These are phyloP conservation scores for Trichoderma sp. DNA, from an alignment of 2,329 filamentous ascomycete species.

Conservation along the genomic window DNA sequence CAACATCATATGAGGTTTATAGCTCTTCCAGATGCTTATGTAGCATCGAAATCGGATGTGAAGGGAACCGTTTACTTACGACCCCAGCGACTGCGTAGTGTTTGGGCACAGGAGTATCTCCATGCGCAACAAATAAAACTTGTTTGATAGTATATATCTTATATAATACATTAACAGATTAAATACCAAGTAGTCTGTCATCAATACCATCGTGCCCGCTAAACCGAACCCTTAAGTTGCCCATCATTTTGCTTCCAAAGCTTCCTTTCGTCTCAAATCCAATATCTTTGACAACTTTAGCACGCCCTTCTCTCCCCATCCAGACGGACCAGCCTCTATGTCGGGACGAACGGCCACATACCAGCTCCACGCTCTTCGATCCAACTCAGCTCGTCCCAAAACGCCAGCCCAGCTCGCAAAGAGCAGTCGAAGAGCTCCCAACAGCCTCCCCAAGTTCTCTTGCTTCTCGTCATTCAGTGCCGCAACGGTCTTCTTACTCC, in stretches of 20 bases:
- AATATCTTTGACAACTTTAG: constrained; percentile 69
- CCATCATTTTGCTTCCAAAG: background rate
- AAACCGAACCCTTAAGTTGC: background rate
- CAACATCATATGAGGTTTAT: too few species aligned
- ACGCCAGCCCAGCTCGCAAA: constrained; percentile 73
- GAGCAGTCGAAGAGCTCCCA: constrained; percentile 71
- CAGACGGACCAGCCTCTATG: constrained; percentile 70
- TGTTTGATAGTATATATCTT: background rate
- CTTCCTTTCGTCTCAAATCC: constrained; percentile 47
- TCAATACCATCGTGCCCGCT: background rate
- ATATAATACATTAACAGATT: background rate
- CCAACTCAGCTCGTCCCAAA: constrained; percentile 65
- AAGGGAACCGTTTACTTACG: too few species aligned
- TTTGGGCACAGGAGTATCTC: too few species aligned
- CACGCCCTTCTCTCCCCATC: constrained; percentile 80
- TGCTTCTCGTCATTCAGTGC: constrained; percentile 62
- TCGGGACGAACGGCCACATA: constrained; percentile 76
- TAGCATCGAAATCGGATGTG: too few species aligned
- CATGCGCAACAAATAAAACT: too few species aligned
- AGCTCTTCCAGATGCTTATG: too few species aligned
- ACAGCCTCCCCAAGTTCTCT: constrained; percentile 66
- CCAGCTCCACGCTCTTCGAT: constrained; percentile 78
- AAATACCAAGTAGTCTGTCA: background rate
- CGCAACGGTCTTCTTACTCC: constrained; percentile 52
- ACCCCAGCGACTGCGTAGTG: too few species aligned